These are phyloP conservation scores for Colletotrichum sojae DNA, from an alignment of 2,329 filamentous ascomycete species.

Conservation along the genomic window DNA sequence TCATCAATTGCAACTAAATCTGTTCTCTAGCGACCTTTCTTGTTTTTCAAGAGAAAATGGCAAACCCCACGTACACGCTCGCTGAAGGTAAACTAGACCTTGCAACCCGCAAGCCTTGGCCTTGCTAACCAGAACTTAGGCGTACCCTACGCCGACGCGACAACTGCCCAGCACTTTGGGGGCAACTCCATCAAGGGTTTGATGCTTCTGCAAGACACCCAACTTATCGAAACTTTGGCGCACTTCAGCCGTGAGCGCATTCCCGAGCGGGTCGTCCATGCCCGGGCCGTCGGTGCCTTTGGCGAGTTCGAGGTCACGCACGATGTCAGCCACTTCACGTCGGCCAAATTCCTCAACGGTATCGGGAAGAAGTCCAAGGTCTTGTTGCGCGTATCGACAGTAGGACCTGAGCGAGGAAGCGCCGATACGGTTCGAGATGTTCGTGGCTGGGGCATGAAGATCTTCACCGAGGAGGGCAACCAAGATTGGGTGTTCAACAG, in stretches of 20 bases:
- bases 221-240: slow-evolving; percentile 67
- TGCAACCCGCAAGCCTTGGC: not conserved
- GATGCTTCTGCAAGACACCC: slow-evolving; percentile 63
- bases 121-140: slow-evolving; percentile 7
- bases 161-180: slow-evolving; percentile 46
- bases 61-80: slow-evolving; percentile 44
- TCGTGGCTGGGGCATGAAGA: slow-evolving; percentile 74
- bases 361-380: slow-evolving; percentile 69
- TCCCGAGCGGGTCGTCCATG: slow-evolving; percentile 61
- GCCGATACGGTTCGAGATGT: slow-evolving; percentile 80
- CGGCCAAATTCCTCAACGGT: slow-evolving; percentile 65
- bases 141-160: slow-evolving; percentile 44
- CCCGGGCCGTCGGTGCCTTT: slow-evolving; percentile 59
- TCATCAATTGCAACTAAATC: too few species aligned
- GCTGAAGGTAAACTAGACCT: slow-evolving; percentile 45
- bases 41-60: slow-evolving; percentile 14
- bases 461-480: slow-evolving; percentile 81
- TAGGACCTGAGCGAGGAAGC: slow-evolving; percentile 77
- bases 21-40: too few species aligned
- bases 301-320: slow-evolving; percentile 74
- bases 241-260: slow-evolving; percentile 71
- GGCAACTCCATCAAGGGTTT: slow-evolving; percentile 48
- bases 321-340: slow-evolving; percentile 70
- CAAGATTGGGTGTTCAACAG: slow-evolving; percentile 56
- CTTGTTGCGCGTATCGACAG: slow-evolving; percentile 81